These are phyloP conservation scores for Kluyveromyces wickerhamii DNA, from an alignment of 805 yeast species.

Conservation along the genomic window DNA sequence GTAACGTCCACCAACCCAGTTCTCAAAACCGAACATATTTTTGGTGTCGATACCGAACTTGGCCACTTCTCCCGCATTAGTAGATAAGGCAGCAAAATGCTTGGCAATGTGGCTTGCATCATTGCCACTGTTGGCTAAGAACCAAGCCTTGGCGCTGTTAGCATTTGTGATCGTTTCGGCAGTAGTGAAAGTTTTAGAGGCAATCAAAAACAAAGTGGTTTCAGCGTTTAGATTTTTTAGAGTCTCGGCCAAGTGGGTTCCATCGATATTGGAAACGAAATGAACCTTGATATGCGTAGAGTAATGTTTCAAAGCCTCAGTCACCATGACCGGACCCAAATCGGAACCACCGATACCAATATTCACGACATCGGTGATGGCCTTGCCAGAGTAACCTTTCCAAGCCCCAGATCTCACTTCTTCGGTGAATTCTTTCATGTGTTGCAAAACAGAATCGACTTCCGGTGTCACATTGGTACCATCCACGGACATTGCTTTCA, in stretches of 20 bases:
- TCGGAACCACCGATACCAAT: slow-evolving; percentile 99
- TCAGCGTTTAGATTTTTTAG: slow-evolving; percentile 74
- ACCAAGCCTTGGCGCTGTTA: slow-evolving; percentile 91
- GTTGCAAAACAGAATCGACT: slow-evolving; percentile 84
- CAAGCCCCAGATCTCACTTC: slow-evolving; percentile 86
- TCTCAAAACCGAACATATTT: slow-evolving; percentile 97
- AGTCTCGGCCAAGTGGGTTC: slow-evolving; percentile 92
- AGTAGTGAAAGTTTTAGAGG: slow-evolving; percentile 97
- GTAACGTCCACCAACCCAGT: slow-evolving; percentile 99
- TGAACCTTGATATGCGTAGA: slow-evolving; percentile 69
- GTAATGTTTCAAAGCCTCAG: slow-evolving; percentile 94
- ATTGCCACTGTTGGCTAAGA: slow-evolving; percentile 54
- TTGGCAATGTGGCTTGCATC: slow-evolving; percentile 75
- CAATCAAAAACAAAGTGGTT: slow-evolving; percentile 85
- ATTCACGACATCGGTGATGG: slow-evolving; percentile 89
- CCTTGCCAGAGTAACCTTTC: slow-evolving; percentile 96
- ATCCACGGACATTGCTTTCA: slow-evolving; percentile 80
- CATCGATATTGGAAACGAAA: slow-evolving; percentile 97
- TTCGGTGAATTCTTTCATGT: slow-evolving; percentile 94
- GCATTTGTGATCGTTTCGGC: slow-evolving; percentile 98
- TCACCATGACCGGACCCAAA: slow-evolving; percentile 98
- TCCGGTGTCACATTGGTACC: slow-evolving; percentile 85
- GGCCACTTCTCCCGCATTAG: slow-evolving; percentile 84
- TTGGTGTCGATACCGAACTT: slow-evolving; percentile 95
- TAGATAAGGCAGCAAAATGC: slow-evolving; percentile 95